Conservation (phyloP, 148 eudicot species). For the Camellia granthamiana region DNA sequence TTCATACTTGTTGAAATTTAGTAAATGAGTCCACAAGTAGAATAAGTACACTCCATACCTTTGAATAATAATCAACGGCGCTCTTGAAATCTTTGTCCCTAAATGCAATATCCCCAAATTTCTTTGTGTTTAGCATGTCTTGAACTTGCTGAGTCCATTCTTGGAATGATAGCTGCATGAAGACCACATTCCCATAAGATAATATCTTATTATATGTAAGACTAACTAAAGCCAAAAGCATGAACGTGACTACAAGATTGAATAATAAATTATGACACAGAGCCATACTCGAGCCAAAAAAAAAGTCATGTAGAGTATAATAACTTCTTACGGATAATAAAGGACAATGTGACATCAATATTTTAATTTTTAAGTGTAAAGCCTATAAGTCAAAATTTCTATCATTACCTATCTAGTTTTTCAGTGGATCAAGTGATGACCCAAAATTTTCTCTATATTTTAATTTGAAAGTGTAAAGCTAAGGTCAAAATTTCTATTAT, state of each 20-base stretch:
- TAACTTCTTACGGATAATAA: neutral
- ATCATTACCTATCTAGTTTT: neutral
- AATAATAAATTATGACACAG: neutral
- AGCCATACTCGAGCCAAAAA: neutral
- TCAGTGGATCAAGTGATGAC: neutral
- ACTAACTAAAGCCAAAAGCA: constrained; percentile 6
- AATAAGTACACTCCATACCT: constrained; percentile 41
- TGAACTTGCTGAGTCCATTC: constrained; percentile 99
- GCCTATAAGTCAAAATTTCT: too few relatives aligned
- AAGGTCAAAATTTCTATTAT: too few relatives aligned
- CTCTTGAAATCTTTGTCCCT: constrained; percentile 88
- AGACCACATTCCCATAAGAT: neutral
- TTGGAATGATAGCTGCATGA: constrained; percentile 84
- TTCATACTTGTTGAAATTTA: neutral
- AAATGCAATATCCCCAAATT: constrained; percentile 88
- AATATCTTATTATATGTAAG: neutral
- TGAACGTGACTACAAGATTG: too few relatives aligned
- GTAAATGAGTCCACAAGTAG: constrained; percentile 5
- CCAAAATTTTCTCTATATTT: neutral
- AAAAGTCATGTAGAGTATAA: neutral
- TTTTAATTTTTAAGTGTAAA: neutral
- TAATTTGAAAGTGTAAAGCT: too few relatives aligned
- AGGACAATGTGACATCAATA: neutral
- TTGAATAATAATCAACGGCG: constrained; percentile 81
- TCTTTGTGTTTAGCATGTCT: constrained; percentile 90